A percentile compares a stretch with the other conserved stretches of the same genome.
Evolutionary conservation across 2,329 filamentous ascomycete species (phyloP).

Genomic region (Emergomyces africanus): DNA sequence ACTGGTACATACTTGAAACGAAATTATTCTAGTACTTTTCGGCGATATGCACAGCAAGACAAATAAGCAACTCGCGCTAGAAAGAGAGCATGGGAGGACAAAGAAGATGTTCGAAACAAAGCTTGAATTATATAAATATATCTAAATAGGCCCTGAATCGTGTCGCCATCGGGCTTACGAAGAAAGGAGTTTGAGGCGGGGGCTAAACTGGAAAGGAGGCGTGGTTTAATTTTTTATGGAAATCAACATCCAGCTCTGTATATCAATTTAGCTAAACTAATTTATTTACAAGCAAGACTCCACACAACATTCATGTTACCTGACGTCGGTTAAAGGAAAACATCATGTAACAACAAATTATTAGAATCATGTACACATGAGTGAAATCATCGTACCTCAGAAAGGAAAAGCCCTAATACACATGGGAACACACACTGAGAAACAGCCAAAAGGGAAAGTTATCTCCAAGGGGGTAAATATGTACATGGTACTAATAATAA

Average conservation of each 20-base stretch:
- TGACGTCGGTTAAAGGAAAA: neutral
- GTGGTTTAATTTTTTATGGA: neutral
- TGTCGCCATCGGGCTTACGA: neutral
- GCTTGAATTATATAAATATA: neutral
- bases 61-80: neutral
- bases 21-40: too few species aligned
- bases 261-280: neutral
- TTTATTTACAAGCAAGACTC: neutral
- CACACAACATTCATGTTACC: neutral
- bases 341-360: neutral
- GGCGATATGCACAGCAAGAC: neutral
- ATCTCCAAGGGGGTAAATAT: neutral
- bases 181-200: neutral
- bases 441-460: neutral
- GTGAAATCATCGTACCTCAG: neutral
- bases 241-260: neutral
- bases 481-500: neutral
- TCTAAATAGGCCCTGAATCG: neutral
- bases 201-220: neutral
- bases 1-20: too few species aligned
- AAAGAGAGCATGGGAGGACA: neutral
- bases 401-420: neutral
- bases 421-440: neutral
- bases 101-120: neutral
- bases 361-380: neutral